Conservation (phyloP, 2,329 filamentous ascomycete species). For the Akanthomyces dipterigenus region DNA sequence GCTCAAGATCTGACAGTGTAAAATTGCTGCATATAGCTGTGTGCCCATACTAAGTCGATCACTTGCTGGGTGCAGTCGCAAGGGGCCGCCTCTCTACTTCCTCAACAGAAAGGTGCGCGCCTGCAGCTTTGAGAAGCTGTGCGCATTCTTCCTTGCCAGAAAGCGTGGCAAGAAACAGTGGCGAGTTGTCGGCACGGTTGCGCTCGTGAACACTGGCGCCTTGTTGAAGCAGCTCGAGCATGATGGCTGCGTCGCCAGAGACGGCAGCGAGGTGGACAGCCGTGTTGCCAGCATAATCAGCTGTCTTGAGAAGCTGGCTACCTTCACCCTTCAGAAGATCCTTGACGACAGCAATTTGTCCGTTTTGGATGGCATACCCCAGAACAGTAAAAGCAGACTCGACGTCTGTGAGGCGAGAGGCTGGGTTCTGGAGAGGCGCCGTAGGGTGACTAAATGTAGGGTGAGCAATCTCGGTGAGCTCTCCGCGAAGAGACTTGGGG, state of each 20-base stretch:
- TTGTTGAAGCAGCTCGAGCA: slow-evolving; percentile 50
- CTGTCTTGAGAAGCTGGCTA: slow-evolving; percentile 60
- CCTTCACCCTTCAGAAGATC: slow-evolving; percentile 63
- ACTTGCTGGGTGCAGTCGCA: not conserved
- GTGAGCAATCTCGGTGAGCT: slow-evolving; percentile 70
- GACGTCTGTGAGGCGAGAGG: slow-evolving; percentile 36
- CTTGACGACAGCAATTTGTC: slow-evolving; percentile 57
- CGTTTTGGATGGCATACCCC: slow-evolving; percentile 68
- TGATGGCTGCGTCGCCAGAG: slow-evolving; percentile 45
- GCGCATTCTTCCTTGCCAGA: slow-evolving; percentile 48
- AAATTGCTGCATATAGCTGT: too few species aligned
- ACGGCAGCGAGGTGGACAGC: slow-evolving; percentile 52
- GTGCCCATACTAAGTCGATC: not conserved
- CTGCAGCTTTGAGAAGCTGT: slow-evolving; percentile 48
- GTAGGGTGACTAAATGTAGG: slow-evolving; percentile 73
- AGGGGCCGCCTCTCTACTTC: slow-evolving; percentile 27
- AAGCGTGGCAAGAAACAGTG: slow-evolving; percentile 56
- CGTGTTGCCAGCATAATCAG: slow-evolving; percentile 79
- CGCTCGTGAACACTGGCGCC: slow-evolving; percentile 62
- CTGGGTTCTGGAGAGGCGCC: slow-evolving; percentile 38
- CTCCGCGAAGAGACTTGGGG: slow-evolving; percentile 70
- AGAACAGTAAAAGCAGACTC: slow-evolving; percentile 62
- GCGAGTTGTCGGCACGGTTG: slow-evolving; percentile 59
- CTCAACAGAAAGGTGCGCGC: slow-evolving; percentile 48
- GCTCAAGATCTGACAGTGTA: too few species aligned